Evolutionary conservation across 371 early-diverging fungal genomes (phyloP).

Genomic region (Actinomortierella wolfii): DNA sequence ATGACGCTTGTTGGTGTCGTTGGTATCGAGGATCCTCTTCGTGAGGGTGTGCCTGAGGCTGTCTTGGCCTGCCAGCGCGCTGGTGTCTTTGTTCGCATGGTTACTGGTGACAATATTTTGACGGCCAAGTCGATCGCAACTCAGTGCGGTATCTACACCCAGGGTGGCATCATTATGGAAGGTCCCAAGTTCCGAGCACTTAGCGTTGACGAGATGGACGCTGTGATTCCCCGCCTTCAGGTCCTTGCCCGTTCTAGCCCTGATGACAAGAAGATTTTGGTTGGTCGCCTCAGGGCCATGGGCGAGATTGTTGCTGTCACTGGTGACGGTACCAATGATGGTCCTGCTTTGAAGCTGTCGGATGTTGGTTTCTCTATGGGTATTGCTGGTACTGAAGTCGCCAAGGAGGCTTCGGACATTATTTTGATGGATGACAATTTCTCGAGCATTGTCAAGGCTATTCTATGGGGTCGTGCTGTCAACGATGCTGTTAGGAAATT

Average conservation of each 20-base stretch:
- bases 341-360: conserved; percentile 78
- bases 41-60: conserved; percentile 71
- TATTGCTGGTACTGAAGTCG: conserved; percentile 80
- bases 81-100: conserved; percentile 85
- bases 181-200: conserved; percentile 71
- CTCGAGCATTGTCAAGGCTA: conserved; percentile 74
- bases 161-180: conserved; percentile 67
- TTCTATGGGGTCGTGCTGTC: conserved; percentile 82
- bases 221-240: conserved; percentile 62
- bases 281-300: conserved; percentile 60
- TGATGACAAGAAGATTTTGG: conserved; percentile 76
- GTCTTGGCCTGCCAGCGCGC: conserved; percentile 70
- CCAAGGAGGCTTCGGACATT: conserved; percentile 82
- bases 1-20: conserved; percentile 64
- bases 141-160: conserved; percentile 68
- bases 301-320: conserved; percentile 83
- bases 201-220: conserved; percentile 53
- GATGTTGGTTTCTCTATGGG: conserved; percentile 89
- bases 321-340: conserved; percentile 84
- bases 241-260: conserved; percentile 80
- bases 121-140: conserved; percentile 79
- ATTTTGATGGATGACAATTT: conserved; percentile 86
- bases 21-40: conserved; percentile 79
- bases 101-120: conserved; percentile 80
- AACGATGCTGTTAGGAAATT: conserved; percentile 83